These are phyloP conservation scores for Irpex rosettiformis DNA, from an alignment of 1,284 basidiomycete genomes.

Conservation along the genomic window DNA sequence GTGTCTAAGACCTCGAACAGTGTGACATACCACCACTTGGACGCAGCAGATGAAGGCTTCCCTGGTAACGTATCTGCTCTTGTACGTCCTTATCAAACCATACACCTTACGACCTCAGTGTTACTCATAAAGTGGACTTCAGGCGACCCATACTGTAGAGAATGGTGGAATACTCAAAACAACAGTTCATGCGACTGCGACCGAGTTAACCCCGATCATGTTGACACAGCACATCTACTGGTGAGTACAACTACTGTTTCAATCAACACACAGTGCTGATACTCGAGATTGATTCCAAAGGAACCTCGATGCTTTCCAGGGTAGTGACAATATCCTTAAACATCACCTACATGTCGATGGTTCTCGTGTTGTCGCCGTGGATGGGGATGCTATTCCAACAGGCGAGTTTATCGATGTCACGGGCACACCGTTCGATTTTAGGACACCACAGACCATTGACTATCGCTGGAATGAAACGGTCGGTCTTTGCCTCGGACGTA, in stretches of 20 bases:
- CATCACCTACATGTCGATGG: conserved; percentile 42
- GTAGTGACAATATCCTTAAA: conserved; percentile 39
- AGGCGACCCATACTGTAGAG: conserved; percentile 49
- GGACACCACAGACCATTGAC: conserved; percentile 36
- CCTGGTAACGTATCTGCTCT: conserved; percentile 47
- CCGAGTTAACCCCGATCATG: conserved; percentile 57
- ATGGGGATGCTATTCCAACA: conserved; percentile 46
- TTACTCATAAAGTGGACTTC: not conserved
- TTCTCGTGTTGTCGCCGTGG: conserved; percentile 41
- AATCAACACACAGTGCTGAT: not conserved
- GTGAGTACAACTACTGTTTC: conserved; percentile 22
- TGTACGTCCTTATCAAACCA: conserved; percentile 26
- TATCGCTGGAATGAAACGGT: conserved; percentile 39
- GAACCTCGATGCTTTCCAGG: conserved; percentile 55
- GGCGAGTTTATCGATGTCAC: conserved; percentile 41
- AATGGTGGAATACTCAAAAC: conserved; percentile 45
- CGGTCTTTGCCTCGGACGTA: conserved; percentile 37
- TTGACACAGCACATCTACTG: conserved; percentile 54
- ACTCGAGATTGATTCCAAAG: conserved; percentile 21
- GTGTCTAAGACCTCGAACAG: conserved; percentile 36
- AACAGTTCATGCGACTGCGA: conserved; percentile 42
- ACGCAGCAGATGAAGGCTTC: conserved; percentile 50
- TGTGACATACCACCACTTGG: conserved; percentile 49
- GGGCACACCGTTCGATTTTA: conserved; percentile 45
- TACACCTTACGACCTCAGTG: not conserved